A percentile compares a stretch with the other conserved stretches of the same genome.
These are phyloP conservation scores for Isabelozyma heimii DNA, from an alignment of 805 yeast species.

Conservation along the genomic window DNA sequence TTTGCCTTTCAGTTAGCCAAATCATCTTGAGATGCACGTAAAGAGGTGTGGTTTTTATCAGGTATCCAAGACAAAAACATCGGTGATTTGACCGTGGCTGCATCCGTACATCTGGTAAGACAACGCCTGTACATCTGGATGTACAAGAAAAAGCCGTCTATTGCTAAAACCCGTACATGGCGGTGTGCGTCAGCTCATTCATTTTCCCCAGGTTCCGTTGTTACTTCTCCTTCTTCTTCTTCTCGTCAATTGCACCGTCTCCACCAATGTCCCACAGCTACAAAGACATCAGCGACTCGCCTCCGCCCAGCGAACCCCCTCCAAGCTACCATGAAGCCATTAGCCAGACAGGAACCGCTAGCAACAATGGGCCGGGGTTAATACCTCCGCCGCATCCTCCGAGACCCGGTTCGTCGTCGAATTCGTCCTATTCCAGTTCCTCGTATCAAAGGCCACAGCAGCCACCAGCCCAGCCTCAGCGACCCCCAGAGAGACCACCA, in stretches of 20 bases:
- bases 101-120: background rate
- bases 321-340: conserved; percentile 51
- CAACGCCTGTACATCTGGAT: background rate
- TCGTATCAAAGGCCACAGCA: conserved; percentile 1
- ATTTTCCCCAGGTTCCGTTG: no score
- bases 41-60: background rate
- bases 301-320: conserved; percentile 22
- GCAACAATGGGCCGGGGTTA: conserved; percentile 14
- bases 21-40: conserved; percentile 34
- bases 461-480: conserved; percentile 12
- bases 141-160: no score
- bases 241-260: background rate
- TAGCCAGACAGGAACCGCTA: conserved; percentile 11
- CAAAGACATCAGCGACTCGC: background rate
- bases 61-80: no score
- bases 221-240: background rate
- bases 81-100: background rate
- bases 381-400: conserved; percentile 2
- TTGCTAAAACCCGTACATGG: no score
- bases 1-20: conserved; percentile 76
- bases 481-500: conserved; percentile 5
- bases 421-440: background rate
- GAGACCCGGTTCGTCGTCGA: background rate
- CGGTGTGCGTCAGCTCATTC: no score
- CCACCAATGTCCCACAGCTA: background rate